phyloP scores from a whole-genome alignment of 2,329 filamentous ascomycete species.

The Colletotrichum brevisporum region DNA sequence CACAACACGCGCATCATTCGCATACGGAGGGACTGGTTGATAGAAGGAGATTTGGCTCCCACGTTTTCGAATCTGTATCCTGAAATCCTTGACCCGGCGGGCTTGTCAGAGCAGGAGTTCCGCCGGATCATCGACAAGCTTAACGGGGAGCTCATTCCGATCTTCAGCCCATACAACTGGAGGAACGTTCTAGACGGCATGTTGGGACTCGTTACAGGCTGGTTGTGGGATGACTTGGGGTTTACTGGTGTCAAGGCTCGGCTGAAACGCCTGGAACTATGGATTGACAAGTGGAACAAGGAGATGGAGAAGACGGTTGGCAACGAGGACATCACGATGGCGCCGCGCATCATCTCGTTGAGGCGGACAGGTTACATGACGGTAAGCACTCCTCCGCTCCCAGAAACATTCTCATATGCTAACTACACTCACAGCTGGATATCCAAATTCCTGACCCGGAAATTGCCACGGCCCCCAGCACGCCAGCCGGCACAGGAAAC shows the following conservation, averaged over 20 bases:
- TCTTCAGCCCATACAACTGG: constrained; percentile 83
- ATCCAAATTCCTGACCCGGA: constrained; percentile 87
- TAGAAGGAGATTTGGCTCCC: constrained; percentile 89
- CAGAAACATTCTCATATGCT: constrained; percentile 40
- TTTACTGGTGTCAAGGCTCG: constrained; percentile 81
- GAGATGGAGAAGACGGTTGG: constrained; percentile 72
- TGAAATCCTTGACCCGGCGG: constrained; percentile 89
- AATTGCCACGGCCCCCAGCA: constrained; percentile 69
- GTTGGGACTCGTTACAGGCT: constrained; percentile 87
- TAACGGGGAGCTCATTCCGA: constrained; percentile 81
- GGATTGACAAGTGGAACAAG: constrained; percentile 89
- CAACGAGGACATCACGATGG: constrained; percentile 63
- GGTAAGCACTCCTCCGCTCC: constrained; percentile 61
- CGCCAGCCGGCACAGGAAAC: constrained; percentile 41
- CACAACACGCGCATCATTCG: constrained; percentile 89
- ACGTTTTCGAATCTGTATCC: constrained; percentile 97
- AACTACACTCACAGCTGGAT: constrained; percentile 71
- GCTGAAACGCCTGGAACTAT: constrained; percentile 79
- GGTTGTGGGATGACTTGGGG: constrained; percentile 94
- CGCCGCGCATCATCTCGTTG: constrained; percentile 82
- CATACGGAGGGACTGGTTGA: constrained; percentile 91
- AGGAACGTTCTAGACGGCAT: constrained; percentile 85
- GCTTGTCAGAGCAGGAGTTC: constrained; percentile 89
- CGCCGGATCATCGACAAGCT: constrained; percentile 84
- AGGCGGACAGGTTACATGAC: constrained; percentile 90